phyloP scores from a whole-genome alignment of 352 stramenopile genomes.

The Globisporangium recalcitrans region DNA sequence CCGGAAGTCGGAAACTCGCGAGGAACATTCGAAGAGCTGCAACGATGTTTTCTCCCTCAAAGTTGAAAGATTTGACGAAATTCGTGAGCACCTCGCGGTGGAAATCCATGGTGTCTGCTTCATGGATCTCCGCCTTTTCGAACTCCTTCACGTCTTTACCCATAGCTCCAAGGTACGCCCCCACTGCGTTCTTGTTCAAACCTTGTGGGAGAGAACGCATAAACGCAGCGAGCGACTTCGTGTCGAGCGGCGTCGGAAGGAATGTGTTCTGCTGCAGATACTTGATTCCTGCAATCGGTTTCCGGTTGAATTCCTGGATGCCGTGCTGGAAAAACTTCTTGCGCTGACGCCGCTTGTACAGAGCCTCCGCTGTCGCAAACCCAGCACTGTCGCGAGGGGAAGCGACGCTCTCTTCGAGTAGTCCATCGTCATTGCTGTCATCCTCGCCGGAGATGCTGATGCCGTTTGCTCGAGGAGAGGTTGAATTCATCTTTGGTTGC shows the following conservation, averaged over 20 bases:
- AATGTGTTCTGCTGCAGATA: conserved; percentile 79
- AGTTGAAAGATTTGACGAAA: conserved; percentile 82
- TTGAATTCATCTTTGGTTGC: conserved; percentile 21
- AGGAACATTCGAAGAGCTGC: conserved; percentile 79
- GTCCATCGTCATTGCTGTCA: conserved; percentile 26
- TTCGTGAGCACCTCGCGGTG: conserved; percentile 64
- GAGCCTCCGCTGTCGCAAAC: conserved; percentile 39
- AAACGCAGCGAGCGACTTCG: conserved; percentile 80
- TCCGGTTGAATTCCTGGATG: conserved; percentile 93
- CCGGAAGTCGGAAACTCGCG: conserved; percentile 75
- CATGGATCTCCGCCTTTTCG: conserved; percentile 65
- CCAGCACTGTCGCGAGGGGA: conserved; percentile 5
- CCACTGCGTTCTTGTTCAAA: conserved; percentile 80
- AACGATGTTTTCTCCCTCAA: conserved; percentile 70
- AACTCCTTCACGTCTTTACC: conserved; percentile 75
- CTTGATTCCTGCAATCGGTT: conserved; percentile 86
- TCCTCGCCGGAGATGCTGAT: conserved; percentile 22
- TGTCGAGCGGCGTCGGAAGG: conserved; percentile 69
- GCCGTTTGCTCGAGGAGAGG: background rate
- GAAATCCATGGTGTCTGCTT: conserved; percentile 83
- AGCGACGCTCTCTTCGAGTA: conserved; percentile 25
- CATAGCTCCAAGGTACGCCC: conserved; percentile 82
- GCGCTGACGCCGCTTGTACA: conserved; percentile 62
- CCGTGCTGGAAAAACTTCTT: conserved; percentile 85
- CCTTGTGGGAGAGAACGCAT: conserved; percentile 74